Evolutionary conservation across 2,329 filamentous ascomycete species (phyloP).

Genomic region (Gliomastix tumulicola): DNA sequence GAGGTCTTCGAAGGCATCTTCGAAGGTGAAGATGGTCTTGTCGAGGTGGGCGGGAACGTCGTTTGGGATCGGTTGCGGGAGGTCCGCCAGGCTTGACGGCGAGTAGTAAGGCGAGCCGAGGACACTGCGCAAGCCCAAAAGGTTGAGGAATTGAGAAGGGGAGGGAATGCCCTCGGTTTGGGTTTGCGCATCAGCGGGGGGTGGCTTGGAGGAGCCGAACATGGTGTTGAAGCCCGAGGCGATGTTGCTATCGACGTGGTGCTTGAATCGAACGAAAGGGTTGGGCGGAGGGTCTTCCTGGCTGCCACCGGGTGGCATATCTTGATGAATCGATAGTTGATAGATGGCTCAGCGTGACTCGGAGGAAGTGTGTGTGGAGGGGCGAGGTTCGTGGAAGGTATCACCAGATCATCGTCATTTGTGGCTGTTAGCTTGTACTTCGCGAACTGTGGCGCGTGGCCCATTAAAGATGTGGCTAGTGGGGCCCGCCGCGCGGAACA

Average conservation of each 20-base stretch:
- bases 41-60: constrained; percentile 31
- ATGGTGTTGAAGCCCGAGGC: constrained; percentile 14
- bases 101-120: constrained; percentile 1
- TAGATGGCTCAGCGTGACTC: too few relatives aligned
- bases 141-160: too few relatives aligned
- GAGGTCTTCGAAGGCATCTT: constrained; percentile 53
- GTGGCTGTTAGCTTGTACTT: too few relatives aligned
- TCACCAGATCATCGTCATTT: too few relatives aligned
- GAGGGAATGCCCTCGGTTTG: neutral
- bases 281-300: constrained; percentile 11
- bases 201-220: constrained; percentile 9
- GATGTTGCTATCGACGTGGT: constrained; percentile 29
- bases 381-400: too few relatives aligned
- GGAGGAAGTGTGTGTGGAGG: neutral
- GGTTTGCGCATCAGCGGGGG: neutral
- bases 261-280: constrained; percentile 32
- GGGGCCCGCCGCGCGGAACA: too few relatives aligned
- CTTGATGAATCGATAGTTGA: too few relatives aligned
- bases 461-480: too few relatives aligned
- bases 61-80: constrained; percentile 39
- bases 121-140: neutral
- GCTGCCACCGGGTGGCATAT: neutral
- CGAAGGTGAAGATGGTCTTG: constrained; percentile 38
- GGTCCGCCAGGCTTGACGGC: constrained; percentile 23
- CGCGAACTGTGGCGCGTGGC: too few relatives aligned